Base-by-base conservation (phyloP, 2,329 filamentous ascomycete genomes). In the Colletotrichum lupini region DNA sequence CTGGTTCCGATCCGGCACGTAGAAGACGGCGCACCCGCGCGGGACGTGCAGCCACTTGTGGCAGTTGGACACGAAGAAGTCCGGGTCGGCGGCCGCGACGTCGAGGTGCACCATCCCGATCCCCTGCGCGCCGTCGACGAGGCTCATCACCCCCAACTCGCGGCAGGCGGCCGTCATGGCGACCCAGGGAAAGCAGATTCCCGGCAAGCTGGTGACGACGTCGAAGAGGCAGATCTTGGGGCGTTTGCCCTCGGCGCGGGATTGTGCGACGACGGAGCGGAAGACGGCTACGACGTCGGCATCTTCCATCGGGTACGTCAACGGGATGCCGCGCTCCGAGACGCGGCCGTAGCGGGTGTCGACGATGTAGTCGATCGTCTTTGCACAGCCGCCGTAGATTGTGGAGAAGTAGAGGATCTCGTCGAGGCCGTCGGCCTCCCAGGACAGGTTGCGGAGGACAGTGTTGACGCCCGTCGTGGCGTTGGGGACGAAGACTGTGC, bases 1-100 rank as follows among this genome's bases (percentile, higher is more conserved):
- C 81, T 98, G 96, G 81, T 97, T 95, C 26, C 92, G 88, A 22
- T 86, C 73, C 0, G 95, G 93, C 1, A 97, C 93, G 82, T 97
- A 93, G 76, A 98, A 90, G 4, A 97, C 85, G 3, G 95, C 95
- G 79, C 93, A 95, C 19, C 92, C 93, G 37, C 95, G 91, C 1
- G 95, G 96, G 0, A 91, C 90, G 78, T 91, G 92, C 8, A 98
- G 90, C 96, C 96, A 98, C 85, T 97, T 97, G 85, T 97, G 94
- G 77, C 92, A 94, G 81, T 98, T 98, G 68, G 88, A 92, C 16
- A 96, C 89, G 79, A 97, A 94, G 83, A 97, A 98, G 81, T 98
- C 95, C 0, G 95, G 92, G 75, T 95, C 89, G 3, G 95, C 83
- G 4, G 83, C 81, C 0, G 80, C 75, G 16, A 98, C 83, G 81